A percentile compares a stretch with the other conserved stretches of the same genome.
phyloP scores from a whole-genome alignment of 306 rosid genomes.

The Abrus pulchellus region DNA sequence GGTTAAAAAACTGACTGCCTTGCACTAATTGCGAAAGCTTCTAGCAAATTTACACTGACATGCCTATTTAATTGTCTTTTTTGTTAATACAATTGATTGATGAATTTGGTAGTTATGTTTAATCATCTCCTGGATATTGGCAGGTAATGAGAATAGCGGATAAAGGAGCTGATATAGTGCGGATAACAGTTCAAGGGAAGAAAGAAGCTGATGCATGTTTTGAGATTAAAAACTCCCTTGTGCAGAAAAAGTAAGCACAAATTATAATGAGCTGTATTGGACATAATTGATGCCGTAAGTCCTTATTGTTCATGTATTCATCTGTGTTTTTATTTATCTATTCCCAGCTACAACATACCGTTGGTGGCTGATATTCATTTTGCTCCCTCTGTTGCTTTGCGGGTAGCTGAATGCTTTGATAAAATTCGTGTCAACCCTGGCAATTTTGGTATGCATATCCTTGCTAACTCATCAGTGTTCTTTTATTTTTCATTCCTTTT shows the following conservation, averaged over 20 bases:
- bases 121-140: slow-evolving; percentile 41
- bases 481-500: not conserved
- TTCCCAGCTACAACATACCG: slow-evolving; percentile 83
- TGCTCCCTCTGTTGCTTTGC: slow-evolving; percentile 86
- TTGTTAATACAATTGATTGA: not conserved
- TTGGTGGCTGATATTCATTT: slow-evolving; percentile 93
- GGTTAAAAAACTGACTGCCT: slow-evolving; percentile 60
- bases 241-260: slow-evolving; percentile 86
- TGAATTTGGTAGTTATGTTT: slow-evolving; percentile 28
- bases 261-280: slow-evolving; percentile 21
- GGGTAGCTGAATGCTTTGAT: slow-evolving; percentile 93
- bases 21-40: not conserved
- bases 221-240: slow-evolving; percentile 90
- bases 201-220: slow-evolving; percentile 98
- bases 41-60: not conserved
- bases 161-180: slow-evolving; percentile 90
- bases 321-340: slow-evolving; percentile 33
- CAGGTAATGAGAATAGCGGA: slow-evolving; percentile 98
- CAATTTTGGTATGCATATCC: slow-evolving; percentile 75
- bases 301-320: slow-evolving; percentile 23
- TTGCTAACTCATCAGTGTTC: slow-evolving; percentile 6
- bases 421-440: slow-evolving; percentile 96
- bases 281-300: slow-evolving; percentile 33
- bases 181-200: slow-evolving; percentile 98
- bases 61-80: not conserved